phyloP scores from a whole-genome alignment of 345 rosid species.

The Eucalyptus sp. region DNA sequence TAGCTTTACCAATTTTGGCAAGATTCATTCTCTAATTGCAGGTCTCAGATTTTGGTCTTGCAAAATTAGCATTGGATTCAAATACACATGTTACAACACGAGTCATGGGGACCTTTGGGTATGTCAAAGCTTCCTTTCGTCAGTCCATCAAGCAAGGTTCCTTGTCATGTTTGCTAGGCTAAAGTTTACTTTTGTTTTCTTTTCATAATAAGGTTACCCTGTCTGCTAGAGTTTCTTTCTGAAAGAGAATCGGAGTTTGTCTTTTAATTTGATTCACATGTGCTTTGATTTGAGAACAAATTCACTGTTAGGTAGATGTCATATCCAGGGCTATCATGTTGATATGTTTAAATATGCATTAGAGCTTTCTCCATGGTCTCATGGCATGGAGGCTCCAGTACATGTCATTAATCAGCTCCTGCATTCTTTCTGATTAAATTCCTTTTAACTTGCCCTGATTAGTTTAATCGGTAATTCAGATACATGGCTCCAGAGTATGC shows the following conservation, averaged over 20 bases:
- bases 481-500: constrained; percentile 99
- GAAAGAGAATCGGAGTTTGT: background rate
- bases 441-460: background rate
- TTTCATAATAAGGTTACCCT: background rate
- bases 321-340: background rate
- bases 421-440: background rate
- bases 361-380: background rate
- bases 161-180: background rate
- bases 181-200: background rate
- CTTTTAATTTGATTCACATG: background rate
- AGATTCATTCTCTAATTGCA: background rate
- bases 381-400: background rate
- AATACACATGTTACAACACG: constrained; percentile 91
- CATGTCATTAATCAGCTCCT: background rate
- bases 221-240: background rate
- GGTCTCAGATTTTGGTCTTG: constrained; percentile 98
- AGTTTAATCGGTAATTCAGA: constrained; percentile 21
- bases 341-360: background rate
- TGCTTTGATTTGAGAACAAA: background rate
- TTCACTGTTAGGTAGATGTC: background rate
- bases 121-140: background rate
- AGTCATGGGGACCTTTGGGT: constrained; percentile 99
- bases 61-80: constrained; percentile 82
- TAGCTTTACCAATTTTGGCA: background rate
- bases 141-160: background rate